A percentile compares a stretch with the other conserved stretches of the same genome.
Conservation (phyloP, 2,329 filamentous ascomycete genomes). For the Lachnellula arida region DNA sequence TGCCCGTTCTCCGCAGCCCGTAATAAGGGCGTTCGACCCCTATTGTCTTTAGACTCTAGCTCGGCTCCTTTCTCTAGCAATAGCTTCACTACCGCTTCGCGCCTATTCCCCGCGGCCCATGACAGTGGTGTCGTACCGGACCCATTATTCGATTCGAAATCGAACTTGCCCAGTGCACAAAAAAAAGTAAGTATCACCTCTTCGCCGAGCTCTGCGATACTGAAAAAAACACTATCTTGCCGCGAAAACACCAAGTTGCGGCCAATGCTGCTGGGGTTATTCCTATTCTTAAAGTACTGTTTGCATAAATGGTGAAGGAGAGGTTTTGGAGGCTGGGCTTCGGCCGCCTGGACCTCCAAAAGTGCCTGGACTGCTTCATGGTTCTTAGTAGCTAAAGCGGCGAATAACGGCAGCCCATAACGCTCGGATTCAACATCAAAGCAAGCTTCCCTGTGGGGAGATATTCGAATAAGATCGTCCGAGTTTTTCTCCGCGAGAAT, state of each 20-base stretch:
- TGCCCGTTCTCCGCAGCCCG: too few species aligned
- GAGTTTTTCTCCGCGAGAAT: conserved; percentile 34
- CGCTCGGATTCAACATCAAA: conserved; percentile 27
- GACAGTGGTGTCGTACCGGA: conserved; percentile 12
- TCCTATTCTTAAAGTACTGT: conserved; percentile 3
- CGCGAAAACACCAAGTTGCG: conserved; percentile 12
- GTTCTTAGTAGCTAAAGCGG: conserved; percentile 32
- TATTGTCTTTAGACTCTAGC: conserved; percentile 6
- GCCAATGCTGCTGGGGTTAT: not conserved
- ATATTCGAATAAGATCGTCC: conserved; percentile 27
- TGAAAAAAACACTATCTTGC: conserved; percentile 1
- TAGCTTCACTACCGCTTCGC: conserved; percentile 23
- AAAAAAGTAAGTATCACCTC: conserved; percentile 13
- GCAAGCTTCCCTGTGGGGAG: conserved; percentile 14
- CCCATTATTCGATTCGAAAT: conserved; percentile 2
- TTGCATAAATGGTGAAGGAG: conserved; percentile 6
- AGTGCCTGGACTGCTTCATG: conserved; percentile 27
- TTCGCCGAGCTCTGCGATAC: conserved; percentile 6
- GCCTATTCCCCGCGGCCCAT: conserved; percentile 21
- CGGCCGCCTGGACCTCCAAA: conserved; percentile 14
- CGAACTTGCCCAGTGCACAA: conserved; percentile 4
- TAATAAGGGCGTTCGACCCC: too few species aligned
- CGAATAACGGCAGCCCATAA: conserved; percentile 35
- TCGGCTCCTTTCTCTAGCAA: conserved; percentile 19
- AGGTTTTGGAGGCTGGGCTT: conserved; percentile 2